These are phyloP conservation scores for Diutina catenulata DNA, from an alignment of 1,139 yeast genomes.

Conservation along the genomic window DNA sequence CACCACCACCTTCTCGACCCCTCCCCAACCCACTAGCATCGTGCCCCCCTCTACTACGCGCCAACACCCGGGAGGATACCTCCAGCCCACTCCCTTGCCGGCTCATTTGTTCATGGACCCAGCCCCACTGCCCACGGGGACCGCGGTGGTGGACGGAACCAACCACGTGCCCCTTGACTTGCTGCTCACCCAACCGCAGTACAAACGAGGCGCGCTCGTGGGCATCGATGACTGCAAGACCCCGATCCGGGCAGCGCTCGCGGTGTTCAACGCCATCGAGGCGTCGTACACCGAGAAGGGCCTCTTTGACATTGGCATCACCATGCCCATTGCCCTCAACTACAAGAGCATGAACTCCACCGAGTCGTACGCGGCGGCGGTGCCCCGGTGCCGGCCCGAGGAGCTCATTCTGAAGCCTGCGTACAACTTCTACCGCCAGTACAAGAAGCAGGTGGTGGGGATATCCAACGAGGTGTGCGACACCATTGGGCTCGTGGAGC, in stretches of 20 bases:
- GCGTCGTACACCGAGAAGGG: not conserved
- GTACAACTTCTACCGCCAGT: not conserved
- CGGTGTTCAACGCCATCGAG: not conserved
- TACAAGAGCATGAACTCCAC: not conserved
- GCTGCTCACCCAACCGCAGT: too few relatives aligned
- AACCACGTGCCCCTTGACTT: too few relatives aligned
- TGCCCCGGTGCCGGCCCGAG: not conserved
- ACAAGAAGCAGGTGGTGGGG: not conserved
- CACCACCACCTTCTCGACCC: too few relatives aligned
- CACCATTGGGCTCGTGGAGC: slow-evolving; percentile 22
- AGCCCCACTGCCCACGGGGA: too few relatives aligned
- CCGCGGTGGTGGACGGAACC: too few relatives aligned
- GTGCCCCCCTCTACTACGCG: too few relatives aligned
- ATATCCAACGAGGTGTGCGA: slow-evolving; percentile 15
- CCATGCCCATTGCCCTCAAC: not conserved
- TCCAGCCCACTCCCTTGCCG: too few relatives aligned
- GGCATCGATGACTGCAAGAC: not conserved
- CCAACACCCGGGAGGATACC: too few relatives aligned
- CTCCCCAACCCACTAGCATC: too few relatives aligned
- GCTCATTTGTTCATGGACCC: too few relatives aligned
- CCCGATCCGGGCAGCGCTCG: not conserved
- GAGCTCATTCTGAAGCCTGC: not conserved
- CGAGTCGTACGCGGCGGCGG: not conserved
- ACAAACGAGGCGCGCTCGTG: not conserved
- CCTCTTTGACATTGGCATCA: not conserved